Percentiles rank a stretch among this genome's conserved stretches.
Conservation (phyloP, 805 yeast species). For the Yarrowia sp. region DNA sequence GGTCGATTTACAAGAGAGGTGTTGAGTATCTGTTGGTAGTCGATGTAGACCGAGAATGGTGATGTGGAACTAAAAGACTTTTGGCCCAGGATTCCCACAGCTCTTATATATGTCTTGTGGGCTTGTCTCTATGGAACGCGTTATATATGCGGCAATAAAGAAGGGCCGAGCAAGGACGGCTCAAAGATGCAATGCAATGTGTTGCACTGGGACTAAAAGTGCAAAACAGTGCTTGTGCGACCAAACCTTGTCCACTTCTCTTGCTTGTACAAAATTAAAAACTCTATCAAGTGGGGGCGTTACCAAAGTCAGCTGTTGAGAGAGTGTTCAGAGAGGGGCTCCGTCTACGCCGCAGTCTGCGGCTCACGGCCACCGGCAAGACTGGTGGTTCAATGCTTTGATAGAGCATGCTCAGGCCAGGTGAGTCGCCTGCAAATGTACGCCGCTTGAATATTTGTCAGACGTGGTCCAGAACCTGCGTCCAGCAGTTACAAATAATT, state of each 20-base stretch:
- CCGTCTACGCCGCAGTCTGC: slow-evolving; percentile 8
- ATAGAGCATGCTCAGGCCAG: not conserved
- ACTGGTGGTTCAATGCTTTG: too few relatives aligned
- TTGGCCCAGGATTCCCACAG: not conserved
- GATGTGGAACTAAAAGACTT: not conserved
- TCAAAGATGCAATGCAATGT: slow-evolving; percentile 17
- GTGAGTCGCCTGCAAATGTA: not conserved
- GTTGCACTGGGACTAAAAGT: slow-evolving; percentile 4
- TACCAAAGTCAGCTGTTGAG: slow-evolving; percentile 22
- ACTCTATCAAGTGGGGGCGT: slow-evolving; percentile 23
- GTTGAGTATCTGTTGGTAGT: not conserved
- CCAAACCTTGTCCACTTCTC: not conserved
- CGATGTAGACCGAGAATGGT: not conserved
- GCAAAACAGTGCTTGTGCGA: not conserved
- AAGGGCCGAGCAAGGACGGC: slow-evolving; percentile 25
- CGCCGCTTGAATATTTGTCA: not conserved
- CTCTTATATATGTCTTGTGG: not conserved
- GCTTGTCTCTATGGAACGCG: not conserved
- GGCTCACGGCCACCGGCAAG: too few relatives aligned
- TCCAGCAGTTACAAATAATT: not conserved
- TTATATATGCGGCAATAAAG: slow-evolving; percentile 23
- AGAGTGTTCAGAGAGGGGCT: not conserved
- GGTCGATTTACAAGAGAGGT: not conserved
- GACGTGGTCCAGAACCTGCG: not conserved
- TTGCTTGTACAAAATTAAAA: not conserved